Conservation (phyloP, 2,329 filamentous ascomycete species). For the Neofusicoccum ribis region DNA sequence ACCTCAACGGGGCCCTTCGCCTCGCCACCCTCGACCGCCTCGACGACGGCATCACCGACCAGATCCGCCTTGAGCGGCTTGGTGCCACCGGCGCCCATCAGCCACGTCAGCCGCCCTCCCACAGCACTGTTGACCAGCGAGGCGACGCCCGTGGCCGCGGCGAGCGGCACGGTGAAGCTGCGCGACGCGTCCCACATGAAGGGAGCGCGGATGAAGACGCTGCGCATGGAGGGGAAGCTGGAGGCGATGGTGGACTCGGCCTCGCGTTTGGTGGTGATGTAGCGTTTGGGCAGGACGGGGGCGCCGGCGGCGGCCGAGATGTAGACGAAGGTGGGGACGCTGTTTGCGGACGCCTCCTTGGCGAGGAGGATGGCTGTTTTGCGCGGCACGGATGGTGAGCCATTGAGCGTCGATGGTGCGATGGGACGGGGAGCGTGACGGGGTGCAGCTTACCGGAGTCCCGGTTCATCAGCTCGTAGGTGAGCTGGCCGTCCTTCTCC, state of each 20-base stretch:
- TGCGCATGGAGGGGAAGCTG: slow-evolving; percentile 73
- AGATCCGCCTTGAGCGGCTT: slow-evolving; percentile 87
- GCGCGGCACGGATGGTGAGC: neutral
- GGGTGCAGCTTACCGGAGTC: slow-evolving; percentile 57
- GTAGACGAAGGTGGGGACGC: slow-evolving; percentile 74
- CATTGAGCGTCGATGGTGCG: neutral
- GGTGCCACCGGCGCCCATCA: slow-evolving; percentile 79
- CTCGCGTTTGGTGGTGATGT: slow-evolving; percentile 88
- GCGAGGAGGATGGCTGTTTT: slow-evolving; percentile 72
- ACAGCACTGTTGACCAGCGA: slow-evolving; percentile 75
- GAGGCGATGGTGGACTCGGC: slow-evolving; percentile 76
- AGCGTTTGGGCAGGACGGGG: slow-evolving; percentile 78
- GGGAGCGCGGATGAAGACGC: slow-evolving; percentile 78
- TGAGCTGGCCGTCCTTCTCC: slow-evolving; percentile 73
- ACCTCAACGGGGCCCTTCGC: slow-evolving; percentile 77
- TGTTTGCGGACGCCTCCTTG: slow-evolving; percentile 66
- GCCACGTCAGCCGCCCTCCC: slow-evolving; percentile 70
- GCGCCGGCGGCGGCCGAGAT: slow-evolving; percentile 86
- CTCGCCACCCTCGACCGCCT: slow-evolving; percentile 74
- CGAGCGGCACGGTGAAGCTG: slow-evolving; percentile 80
- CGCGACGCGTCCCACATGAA: slow-evolving; percentile 88
- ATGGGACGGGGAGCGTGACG: neutral
- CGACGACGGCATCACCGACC: slow-evolving; percentile 86
- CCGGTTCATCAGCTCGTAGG: slow-evolving; percentile 97
- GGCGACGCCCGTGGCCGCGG: slow-evolving; percentile 72